Evolutionary conservation across 2,329 filamentous ascomycete genomes (phyloP).

Genomic region (Rhexocercosporidium sp.): DNA sequence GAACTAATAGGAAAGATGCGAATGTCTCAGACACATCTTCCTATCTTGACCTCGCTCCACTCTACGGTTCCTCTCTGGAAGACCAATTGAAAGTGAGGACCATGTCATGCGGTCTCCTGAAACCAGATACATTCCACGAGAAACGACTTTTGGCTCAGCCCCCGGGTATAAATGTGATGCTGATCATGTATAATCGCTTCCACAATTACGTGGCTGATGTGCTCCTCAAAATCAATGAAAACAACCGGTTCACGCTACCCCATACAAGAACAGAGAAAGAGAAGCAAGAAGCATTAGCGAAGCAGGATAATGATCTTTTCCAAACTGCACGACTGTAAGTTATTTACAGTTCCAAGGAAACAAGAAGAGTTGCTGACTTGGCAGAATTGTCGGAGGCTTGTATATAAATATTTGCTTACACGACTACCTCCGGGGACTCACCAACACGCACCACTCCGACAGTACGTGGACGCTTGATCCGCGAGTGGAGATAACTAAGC

Average conservation of each 20-base stretch:
- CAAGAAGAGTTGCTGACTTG: constrained; percentile 69
- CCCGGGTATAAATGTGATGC: constrained; percentile 69
- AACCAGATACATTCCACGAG: constrained; percentile 73
- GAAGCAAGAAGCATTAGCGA: not conserved
- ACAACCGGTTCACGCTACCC: constrained; percentile 66
- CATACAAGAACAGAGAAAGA: constrained; percentile 6
- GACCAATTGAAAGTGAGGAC: constrained; percentile 61
- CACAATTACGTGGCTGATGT: constrained; percentile 85
- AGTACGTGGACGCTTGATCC: constrained; percentile 77
- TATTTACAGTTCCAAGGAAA: too few species aligned
- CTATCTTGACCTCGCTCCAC: constrained; percentile 52
- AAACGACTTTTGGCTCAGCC: constrained; percentile 71
- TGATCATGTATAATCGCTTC: constrained; percentile 81
- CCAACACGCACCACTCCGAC: constrained; percentile 32
- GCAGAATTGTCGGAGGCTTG: constrained; percentile 75
- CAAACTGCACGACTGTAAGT: constrained; percentile 68
- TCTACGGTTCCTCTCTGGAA: constrained; percentile 50
- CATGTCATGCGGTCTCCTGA: constrained; percentile 71
- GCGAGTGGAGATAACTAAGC: constrained; percentile 67
- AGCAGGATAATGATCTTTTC: constrained; percentile 72
- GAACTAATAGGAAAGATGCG: constrained; percentile 29
- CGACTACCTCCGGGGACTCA: constrained; percentile 77
- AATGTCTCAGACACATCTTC: constrained; percentile 40
- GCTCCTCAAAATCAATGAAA: constrained; percentile 81
- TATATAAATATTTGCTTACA: constrained; percentile 80